Conservation (phyloP, 768 basidiomycete genomes). For the Hygrophorus pudorinus region DNA sequence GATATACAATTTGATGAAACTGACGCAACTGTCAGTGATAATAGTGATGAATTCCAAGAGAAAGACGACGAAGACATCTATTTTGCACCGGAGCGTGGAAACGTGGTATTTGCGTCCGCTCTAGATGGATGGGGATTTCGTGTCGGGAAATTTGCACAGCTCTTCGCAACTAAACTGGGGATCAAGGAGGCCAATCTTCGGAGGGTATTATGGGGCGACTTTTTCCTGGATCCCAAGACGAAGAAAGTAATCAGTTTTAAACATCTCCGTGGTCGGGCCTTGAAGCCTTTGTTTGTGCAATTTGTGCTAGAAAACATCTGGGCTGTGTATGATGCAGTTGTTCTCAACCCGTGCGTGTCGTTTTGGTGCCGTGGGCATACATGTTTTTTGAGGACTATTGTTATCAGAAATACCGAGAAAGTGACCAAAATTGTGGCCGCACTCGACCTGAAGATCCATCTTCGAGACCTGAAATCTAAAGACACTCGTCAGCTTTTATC, state of each 20-base stretch:
- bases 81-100: slow-evolving; percentile 91
- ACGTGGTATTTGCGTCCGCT: slow-evolving; percentile 93
- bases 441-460: slow-evolving; percentile 71
- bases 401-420: slow-evolving; percentile 75
- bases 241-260: slow-evolving; percentile 89
- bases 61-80: slow-evolving; percentile 97
- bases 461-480: slow-evolving; percentile 87
- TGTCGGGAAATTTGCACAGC: slow-evolving; percentile 83
- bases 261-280: slow-evolving; percentile 72
- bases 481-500: slow-evolving; percentile 78
- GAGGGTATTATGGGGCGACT: slow-evolving; percentile 93
- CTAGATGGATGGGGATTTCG: slow-evolving; percentile 98
- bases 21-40: slow-evolving; percentile 46
- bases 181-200: slow-evolving; percentile 83
- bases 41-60: slow-evolving; percentile 68
- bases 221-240: slow-evolving; percentile 91
- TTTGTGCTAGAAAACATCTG: slow-evolving; percentile 96
- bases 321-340: slow-evolving; percentile 89
- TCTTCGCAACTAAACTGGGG: slow-evolving; percentile 84
- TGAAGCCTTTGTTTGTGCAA: slow-evolving; percentile 96
- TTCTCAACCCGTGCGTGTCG: slow-evolving; percentile 74
- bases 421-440: slow-evolving; percentile 79
- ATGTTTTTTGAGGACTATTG: slow-evolving; percentile 10
- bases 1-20: slow-evolving; percentile 58
- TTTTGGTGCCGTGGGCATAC: slow-evolving; percentile 1